Evolutionary conservation across 306 rosid genomes (phyloP), one percentile per base, ranked within the genome.

Genomic region (Quercus rubra): DNA sequence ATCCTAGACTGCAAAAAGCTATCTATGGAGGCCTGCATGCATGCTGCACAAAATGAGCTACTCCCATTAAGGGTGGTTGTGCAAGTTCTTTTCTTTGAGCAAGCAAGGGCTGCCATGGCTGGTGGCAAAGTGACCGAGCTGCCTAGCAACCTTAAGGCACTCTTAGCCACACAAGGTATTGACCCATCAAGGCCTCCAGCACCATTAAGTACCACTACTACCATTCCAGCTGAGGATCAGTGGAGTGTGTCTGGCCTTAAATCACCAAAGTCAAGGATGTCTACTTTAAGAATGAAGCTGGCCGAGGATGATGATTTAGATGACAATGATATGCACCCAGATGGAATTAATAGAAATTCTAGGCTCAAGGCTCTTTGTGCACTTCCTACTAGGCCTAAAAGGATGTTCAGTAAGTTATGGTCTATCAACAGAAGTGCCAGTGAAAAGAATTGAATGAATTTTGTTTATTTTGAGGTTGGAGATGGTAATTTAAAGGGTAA

Each of bases 61-160:
- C 96, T 96, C 5, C 99, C 99, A n/a, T 77, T 96, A 38, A 84
- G 99, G 59, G 97, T 96, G 23, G 97, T 96, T 72, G 98, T 96
- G 69, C 99, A 96, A 91, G 99, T 96, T 78, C 96, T 96, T 58
- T 96, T 96, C 91, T 96, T 93, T 49, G 99, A 96, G 88, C 99
- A 96, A 87, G 94, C 97, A 35, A 71, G 97, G 80, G 92, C 97
- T 1, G 88, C 96, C 20, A 85, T 85, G 85, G 82, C 83, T 3
- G 92, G 96, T 17, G 97, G 97, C 51, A 92, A 90, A 88, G 91
- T 92, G 12, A 78, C 90, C 18, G 96, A 93, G 51, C 84, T 96
- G 23, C 97, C 97, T 17, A 82, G 87, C 91, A 91, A 96, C 85
- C 88, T 96, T 52, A 91, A 84, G 84, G 94, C 93, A 20, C 89